These are phyloP conservation scores for Tagetes patula DNA, from an alignment of 129 eudicot species.

Conservation along the genomic window DNA sequence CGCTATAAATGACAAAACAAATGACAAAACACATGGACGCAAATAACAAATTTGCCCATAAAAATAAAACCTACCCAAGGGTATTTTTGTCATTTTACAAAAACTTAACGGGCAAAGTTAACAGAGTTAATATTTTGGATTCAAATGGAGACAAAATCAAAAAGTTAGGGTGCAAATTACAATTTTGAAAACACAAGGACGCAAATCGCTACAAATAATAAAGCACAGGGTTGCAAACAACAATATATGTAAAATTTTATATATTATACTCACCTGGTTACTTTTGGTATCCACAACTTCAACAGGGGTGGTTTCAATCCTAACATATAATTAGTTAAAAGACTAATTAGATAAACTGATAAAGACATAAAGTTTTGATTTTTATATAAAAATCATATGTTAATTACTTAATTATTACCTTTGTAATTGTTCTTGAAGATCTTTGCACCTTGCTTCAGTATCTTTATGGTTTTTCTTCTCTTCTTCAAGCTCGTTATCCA, in stretches of 20 bases:
- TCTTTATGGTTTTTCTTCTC: slow-evolving; percentile 65
- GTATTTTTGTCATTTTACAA: too few relatives aligned
- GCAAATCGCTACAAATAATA: too few relatives aligned
- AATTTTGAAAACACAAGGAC: too few relatives aligned
- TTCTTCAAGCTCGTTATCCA: slow-evolving; percentile 69
- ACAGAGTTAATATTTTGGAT: too few relatives aligned
- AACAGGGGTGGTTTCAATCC: slow-evolving; percentile 50
- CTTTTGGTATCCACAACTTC: slow-evolving; percentile 53
- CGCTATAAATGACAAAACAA: too few relatives aligned
- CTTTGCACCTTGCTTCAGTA: slow-evolving; percentile 60
- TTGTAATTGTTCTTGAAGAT: slow-evolving; percentile 68
- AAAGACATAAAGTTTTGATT: not conserved
- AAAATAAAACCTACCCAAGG: too few relatives aligned
- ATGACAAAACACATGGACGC: too few relatives aligned
- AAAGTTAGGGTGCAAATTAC: too few relatives aligned
- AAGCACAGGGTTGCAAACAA: too few relatives aligned
- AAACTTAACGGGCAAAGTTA: too few relatives aligned
- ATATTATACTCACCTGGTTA: slow-evolving; percentile 54
- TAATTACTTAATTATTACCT: slow-evolving; percentile 77
- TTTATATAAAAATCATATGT: not conserved
- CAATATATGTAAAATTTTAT: not conserved
- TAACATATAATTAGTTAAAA: slow-evolving; percentile 35
- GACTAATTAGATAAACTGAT: slow-evolving; percentile 11
- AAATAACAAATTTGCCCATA: too few relatives aligned
- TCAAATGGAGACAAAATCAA: too few relatives aligned